These are phyloP conservation scores for Thielaviopsis euricoi DNA, from an alignment of 2,329 filamentous ascomycete genomes.

Conservation along the genomic window DNA sequence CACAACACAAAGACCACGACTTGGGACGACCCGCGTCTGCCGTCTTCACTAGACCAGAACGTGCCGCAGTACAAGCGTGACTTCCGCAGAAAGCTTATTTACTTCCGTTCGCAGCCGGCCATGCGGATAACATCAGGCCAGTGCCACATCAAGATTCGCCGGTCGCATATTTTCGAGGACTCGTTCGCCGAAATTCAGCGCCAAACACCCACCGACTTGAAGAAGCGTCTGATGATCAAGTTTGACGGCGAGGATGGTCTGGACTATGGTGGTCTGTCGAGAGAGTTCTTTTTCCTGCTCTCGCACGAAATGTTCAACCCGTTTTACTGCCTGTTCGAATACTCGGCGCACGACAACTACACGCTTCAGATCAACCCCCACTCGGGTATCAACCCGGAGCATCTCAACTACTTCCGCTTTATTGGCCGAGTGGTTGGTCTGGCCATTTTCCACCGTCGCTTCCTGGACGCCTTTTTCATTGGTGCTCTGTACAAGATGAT, in stretches of 20 bases:
- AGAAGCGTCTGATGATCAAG: constrained; percentile 99
- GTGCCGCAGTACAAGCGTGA: constrained; percentile 99
- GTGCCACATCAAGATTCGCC: constrained; percentile 93
- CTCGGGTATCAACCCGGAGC: constrained; percentile 96
- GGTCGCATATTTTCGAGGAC: constrained; percentile 96
- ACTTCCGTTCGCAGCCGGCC: constrained; percentile 95
- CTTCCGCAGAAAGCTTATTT: constrained; percentile 93
- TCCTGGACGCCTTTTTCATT: constrained; percentile 98
- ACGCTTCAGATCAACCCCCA: constrained; percentile 99
- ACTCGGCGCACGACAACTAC: constrained; percentile 99
- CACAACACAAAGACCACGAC: constrained; percentile 99
- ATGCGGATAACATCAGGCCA: constrained; percentile 90
- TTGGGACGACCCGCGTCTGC: constrained; percentile 91
- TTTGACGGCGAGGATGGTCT: constrained; percentile 97
- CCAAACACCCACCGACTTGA: constrained; percentile 85
- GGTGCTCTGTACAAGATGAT: constrained; percentile 99
- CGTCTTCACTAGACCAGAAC: constrained; percentile 92
- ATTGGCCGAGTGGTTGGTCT: constrained; percentile 93
- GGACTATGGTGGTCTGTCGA: constrained; percentile 91
- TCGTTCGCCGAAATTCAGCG: constrained; percentile 97
- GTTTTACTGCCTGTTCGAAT: constrained; percentile 98
- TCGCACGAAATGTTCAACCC: constrained; percentile 99
- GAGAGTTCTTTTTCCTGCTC: constrained; percentile 98
- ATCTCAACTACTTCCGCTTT: constrained; percentile 99
- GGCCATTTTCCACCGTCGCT: constrained; percentile 94